A percentile compares a stretch with the other conserved stretches of the same genome.
Evolutionary conservation across 805 yeast genomes (phyloP).

Genomic region (Wickerhamomyces sydowiorum): DNA sequence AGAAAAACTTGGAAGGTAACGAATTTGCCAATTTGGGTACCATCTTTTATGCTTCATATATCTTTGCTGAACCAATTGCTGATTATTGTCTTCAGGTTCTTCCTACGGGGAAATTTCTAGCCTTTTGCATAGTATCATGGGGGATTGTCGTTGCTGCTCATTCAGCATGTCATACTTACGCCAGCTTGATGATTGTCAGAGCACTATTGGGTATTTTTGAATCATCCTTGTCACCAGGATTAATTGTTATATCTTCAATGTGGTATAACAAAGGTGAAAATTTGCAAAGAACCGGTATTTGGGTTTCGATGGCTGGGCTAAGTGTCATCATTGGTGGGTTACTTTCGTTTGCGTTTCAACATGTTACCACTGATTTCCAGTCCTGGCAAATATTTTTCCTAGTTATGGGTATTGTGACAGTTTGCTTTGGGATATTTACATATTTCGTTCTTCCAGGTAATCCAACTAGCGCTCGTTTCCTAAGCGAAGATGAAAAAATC

Average conservation of each 20-base stretch:
- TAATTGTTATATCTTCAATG: slow-evolving; percentile 54
- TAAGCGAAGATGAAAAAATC: slow-evolving; percentile 35
- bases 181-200: slow-evolving; percentile 50
- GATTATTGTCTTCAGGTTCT: slow-evolving; percentile 42
- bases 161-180: slow-evolving; percentile 46
- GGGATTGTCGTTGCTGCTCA: slow-evolving; percentile 47
- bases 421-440: slow-evolving; percentile 41
- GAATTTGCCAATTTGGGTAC: slow-evolving; percentile 50
- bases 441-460: slow-evolving; percentile 45
- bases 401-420: slow-evolving; percentile 48
- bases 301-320: slow-evolving; percentile 55
- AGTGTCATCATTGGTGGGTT: slow-evolving; percentile 41
- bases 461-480: slow-evolving; percentile 31
- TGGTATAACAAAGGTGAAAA: slow-evolving; percentile 53
- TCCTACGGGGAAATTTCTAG: slow-evolving; percentile 48
- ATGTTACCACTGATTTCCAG: slow-evolving; percentile 35
- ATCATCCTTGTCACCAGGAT: slow-evolving; percentile 49
- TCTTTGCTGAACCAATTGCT: slow-evolving; percentile 48
- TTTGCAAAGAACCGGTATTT: slow-evolving; percentile 44
- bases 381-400: slow-evolving; percentile 63
- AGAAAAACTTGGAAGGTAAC: slow-evolving; percentile 37
- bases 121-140: slow-evolving; percentile 44
- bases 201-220: slow-evolving; percentile 50
- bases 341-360: slow-evolving; percentile 48
- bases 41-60: slow-evolving; percentile 47